phyloP scores from a whole-genome alignment of 257 asterid genomes.

The Penstemon eatonii region DNA sequence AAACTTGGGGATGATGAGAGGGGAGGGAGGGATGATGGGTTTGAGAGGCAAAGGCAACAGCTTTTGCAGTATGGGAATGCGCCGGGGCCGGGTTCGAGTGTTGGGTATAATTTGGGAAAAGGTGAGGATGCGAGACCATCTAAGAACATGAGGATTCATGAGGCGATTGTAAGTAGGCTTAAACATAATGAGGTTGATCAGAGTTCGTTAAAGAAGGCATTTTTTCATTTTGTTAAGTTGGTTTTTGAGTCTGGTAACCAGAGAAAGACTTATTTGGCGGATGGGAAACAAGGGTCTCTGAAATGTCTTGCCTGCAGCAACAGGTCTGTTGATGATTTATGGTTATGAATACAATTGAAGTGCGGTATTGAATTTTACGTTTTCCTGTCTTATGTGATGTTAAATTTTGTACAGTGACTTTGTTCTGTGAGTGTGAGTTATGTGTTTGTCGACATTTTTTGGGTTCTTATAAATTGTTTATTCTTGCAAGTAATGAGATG shows the following conservation, averaged over 20 bases:
- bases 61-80: conserved; percentile 81
- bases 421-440: background rate
- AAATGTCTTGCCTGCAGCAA: conserved; percentile 65
- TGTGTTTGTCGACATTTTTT: conserved; percentile 5
- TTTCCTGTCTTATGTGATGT: conserved; percentile 20
- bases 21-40: conserved; percentile 61
- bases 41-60: conserved; percentile 89
- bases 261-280: conserved; percentile 64
- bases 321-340: conserved; percentile 52
- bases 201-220: conserved; percentile 54
- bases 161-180: conserved; percentile 41
- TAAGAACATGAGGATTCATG: conserved; percentile 52
- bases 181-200: conserved; percentile 70
- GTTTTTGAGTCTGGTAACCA: conserved; percentile 58
- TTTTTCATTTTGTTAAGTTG: conserved; percentile 67
- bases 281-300: conserved; percentile 74
- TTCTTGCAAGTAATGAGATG: conserved; percentile 12
- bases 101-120: conserved; percentile 39
- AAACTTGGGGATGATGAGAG: conserved; percentile 80
- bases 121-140: conserved; percentile 57
- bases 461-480: conserved; percentile 10
- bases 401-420: background rate
- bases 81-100: conserved; percentile 55
- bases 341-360: conserved; percentile 20
- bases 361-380: background rate